A percentile compares a stretch with the other conserved stretches of the same genome.
Conservation (phyloP, 2,329 filamentous ascomycete genomes). For the Penicillium corylophilum region DNA sequence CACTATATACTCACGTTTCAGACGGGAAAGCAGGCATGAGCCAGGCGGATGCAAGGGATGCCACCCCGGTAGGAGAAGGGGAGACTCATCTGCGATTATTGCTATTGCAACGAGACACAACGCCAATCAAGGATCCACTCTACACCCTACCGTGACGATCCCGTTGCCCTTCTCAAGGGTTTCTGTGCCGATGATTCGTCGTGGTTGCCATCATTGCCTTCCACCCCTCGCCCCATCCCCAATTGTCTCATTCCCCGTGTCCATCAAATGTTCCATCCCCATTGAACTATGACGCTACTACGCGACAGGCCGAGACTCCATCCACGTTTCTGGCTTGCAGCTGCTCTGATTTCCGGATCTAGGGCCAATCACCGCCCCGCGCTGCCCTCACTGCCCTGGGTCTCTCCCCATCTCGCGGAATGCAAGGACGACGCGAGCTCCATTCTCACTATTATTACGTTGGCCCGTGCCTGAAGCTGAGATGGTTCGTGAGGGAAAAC, state of each 20-base stretch:
- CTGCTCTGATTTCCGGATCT: conserved; percentile 13
- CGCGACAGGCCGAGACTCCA: conserved; percentile 22
- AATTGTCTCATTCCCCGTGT: conserved; percentile 33
- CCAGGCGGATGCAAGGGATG: conserved; percentile 23
- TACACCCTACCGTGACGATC: conserved; percentile 25
- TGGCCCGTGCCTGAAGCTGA: conserved; percentile 25
- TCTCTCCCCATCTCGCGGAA: conserved; percentile 32
- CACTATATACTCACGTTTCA: conserved; percentile 21
- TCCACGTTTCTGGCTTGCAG: conserved; percentile 38
- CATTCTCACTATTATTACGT: conserved; percentile 25
- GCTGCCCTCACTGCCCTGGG: conserved; percentile 8
- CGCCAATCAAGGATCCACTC: conserved; percentile 26
- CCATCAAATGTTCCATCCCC: conserved; percentile 7
- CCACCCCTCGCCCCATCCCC: conserved; percentile 26
- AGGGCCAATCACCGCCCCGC: conserved; percentile 28
- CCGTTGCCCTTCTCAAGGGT: conserved; percentile 27
- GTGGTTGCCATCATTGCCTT: conserved; percentile 9
- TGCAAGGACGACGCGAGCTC: conserved; percentile 37
- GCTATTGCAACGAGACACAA: conserved; percentile 26
- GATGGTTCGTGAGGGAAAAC: conserved; percentile 19
- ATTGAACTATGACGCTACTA: conserved; percentile 29
- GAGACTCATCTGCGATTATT: conserved; percentile 11
- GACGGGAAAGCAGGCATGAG: conserved; percentile 17
- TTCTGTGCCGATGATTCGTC: conserved; percentile 17
- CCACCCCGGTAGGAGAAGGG: conserved; percentile 4